Base-by-base conservation (phyloP, 2,329 filamentous ascomycete species). In the Talaromyces sp. region DNA sequence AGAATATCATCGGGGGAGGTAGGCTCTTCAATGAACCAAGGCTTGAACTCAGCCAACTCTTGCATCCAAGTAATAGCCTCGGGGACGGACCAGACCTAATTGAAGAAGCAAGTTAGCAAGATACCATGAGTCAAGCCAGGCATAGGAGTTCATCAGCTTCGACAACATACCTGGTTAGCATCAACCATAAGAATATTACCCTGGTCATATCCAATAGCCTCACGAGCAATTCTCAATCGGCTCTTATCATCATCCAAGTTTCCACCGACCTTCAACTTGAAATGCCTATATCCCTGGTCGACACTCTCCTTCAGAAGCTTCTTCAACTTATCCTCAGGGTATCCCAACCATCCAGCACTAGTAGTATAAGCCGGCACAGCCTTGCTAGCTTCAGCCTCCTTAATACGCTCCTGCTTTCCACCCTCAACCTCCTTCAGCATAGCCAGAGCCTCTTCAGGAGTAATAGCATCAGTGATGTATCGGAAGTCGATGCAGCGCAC, bases 331-430 rank as follows among this genome's bases (percentile, higher is more conserved):
- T 91, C 90, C 73, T 94, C 88, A 29, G 85, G 86, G 68, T 96
- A 96, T 27, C 91, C 91, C n/a, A 96, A 76, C 92, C 91, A 96
- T 9, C 91, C 91, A 0, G 91, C 91, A 67, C 84, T 89, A 5
- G 92, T 96, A 9, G 91, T 96, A 76, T 96, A 96, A 1, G 91
- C 91, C 0, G 91, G 91, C 5, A 96, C 92, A 10, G 91, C 91
- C 35, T 82, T 80, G 71, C 81, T 89, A 53, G 82, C 74, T 65
- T 91, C 80, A 0, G 90, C 91, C 62, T 96, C 89, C 63, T 83
- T 76, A 20, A 96, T 77, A 49, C 92, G 82, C 66, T 84, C 77
- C 32, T 81, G 78, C 78, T 96, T 96, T 35, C 85, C 86, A 1
- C 72, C 62, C 73, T 90, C 86, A 19, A 82, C 76, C 66, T 83